Base-by-base conservation (phyloP, 1,284 basidiomycete species). In the Ceratobasidium sp. region DNA sequence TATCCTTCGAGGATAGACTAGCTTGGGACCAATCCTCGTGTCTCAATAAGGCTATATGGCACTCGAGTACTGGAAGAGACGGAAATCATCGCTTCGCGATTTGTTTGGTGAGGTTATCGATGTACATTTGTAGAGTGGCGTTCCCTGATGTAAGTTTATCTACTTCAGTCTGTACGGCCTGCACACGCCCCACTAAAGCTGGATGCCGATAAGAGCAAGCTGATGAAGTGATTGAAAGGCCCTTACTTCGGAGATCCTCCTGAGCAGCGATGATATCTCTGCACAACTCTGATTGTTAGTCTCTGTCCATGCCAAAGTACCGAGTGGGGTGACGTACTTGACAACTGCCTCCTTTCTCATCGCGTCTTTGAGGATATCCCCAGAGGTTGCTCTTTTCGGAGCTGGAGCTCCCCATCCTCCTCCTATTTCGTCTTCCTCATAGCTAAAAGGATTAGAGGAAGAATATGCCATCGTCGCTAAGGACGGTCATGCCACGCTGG, bases 71-170 rank as follows among this genome's bases (percentile, higher is more conserved):
- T 17, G 13, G 20, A 38, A 28, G 44, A 20, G 66, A 6, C 9
- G 10, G 13, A 54, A 50, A 65, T 69, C 54, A 88, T 80, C 91
- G 86, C 83, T 91, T 93, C 40, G 93, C 92, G 90, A 94, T 93
- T 84, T 95, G 91, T 82, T 93, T 88, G 0, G 94, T 95, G 80
- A 96, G 83, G 81, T 96, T 96, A 83, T 96, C 94, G 81, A 95
- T 95, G 82, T 96, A 96, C 90, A 92, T 93, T 83, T 96, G 94
- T 76, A 96, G 85, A 4, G 91, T 95, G 79, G 92, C 91, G 81
- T 96, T 96, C 77, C 92, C 92, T 0, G 93, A 92, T 1, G 87
- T 86, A 26, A 95, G 87, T 83, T 93, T 94, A 78, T 93, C 91
- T 20, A 93, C 88, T 81, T 96, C 94, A 76, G 87, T 87, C 83